A percentile compares a stretch with the other conserved stretches of the same genome.
Evolutionary conservation across 163 green algal species (phyloP).

Genomic region (Scenedesmus sp.): DNA sequence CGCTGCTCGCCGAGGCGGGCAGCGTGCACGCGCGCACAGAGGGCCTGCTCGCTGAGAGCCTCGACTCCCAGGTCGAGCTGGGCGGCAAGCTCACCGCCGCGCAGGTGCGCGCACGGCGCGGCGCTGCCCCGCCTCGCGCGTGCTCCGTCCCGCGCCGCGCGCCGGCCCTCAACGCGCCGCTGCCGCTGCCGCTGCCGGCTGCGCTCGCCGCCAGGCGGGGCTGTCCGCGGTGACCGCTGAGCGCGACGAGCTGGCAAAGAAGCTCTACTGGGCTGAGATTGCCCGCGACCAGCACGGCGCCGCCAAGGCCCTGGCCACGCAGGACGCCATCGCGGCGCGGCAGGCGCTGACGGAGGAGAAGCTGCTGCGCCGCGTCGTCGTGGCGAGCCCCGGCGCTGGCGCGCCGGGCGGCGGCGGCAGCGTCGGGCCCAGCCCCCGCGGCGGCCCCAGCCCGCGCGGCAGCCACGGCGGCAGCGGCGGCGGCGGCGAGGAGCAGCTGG

Average conservation of each 20-base stretch:
- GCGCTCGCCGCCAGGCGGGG: neutral
- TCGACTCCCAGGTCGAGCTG: constrained; percentile 16
- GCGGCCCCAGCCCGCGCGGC: too few relatives aligned
- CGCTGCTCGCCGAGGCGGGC: neutral
- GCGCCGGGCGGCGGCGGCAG: too few relatives aligned
- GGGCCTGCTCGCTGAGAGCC: constrained; percentile 18
- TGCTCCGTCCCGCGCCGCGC: too few relatives aligned
- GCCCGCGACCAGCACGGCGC: constrained; percentile 28
- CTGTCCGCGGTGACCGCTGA: constrained; percentile 15
- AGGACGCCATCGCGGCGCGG: constrained; percentile 25
- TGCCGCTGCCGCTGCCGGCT: too few relatives aligned
- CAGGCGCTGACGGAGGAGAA: constrained; percentile 32
- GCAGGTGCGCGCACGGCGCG: constrained; percentile 11
- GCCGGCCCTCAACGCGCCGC: too few relatives aligned
- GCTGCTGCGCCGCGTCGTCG: neutral
- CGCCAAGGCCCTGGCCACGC: constrained; percentile 23
- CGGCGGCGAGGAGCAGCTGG: neutral
- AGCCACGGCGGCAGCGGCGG: neutral
- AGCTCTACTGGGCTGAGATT: constrained; percentile 38
- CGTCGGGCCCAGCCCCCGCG: too few relatives aligned
- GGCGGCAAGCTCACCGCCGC: constrained; percentile 19
- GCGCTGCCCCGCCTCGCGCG: too few relatives aligned
- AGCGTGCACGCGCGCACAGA: neutral
- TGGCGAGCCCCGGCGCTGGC: neutral
- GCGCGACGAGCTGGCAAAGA: constrained; percentile 36